Evolutionary conservation across 805 yeast species (phyloP), one percentile per base, ranked within the genome.

Genomic region (Zygoascus flipseniorum): DNA sequence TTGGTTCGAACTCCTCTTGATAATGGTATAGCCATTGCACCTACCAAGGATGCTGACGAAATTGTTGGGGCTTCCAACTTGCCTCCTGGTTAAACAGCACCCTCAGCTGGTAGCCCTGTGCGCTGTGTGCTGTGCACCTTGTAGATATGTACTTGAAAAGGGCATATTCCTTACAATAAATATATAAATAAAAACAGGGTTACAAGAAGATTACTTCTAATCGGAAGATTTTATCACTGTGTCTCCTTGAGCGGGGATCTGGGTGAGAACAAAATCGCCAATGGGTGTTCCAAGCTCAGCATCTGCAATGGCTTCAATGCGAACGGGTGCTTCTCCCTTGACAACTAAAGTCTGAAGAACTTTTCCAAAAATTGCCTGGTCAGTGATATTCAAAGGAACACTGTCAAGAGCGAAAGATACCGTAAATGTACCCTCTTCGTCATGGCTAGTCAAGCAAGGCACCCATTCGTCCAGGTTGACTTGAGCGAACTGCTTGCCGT

Each of bases 1-100:
- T 78, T 93, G 64, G 95, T 98, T 66, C 84, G 97, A 79, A 88
- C 98, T 49, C 97, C 96, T 44, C 73, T 89, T 61, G 87, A 83
- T 58, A 72, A 72, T 20, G 69, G 65, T 44, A 48, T 39, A 41
- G 72, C 69, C 44, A 78, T 72, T 18, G 77, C 74, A 20, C 81
- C 76, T 31, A 71, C 72, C 14, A 73, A 73, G 57, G 82, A 79
- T 56, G 86, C 83, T 37, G 74, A 76, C 23, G 73, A 85, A 53
- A 42, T 32, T 46, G 95, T 89, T 56, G 98, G 92, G 69, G 85
- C 85, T 60, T 79, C 92, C 52, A 88, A 85, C 71, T 78, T 92
- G 65, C 99, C 99, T 57, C 99, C 99, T 28, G 98, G 99, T 79
- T 92, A 77, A 60, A 14, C 31, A 23, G 28, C 6, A 23, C 28